Base-by-base conservation (phyloP, 148 eudicot species). In the Fallopia convolvulus region DNA sequence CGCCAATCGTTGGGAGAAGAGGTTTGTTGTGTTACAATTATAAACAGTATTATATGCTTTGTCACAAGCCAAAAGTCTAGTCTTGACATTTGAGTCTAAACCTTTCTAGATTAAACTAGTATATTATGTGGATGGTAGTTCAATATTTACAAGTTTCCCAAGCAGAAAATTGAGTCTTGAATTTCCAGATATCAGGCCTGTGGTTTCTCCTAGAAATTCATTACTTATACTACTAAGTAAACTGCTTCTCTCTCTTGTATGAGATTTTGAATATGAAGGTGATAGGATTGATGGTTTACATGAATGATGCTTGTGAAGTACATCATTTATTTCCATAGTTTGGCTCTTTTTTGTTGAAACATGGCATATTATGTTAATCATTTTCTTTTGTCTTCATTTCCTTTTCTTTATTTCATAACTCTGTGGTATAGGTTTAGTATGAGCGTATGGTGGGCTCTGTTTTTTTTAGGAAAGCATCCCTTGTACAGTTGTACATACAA, bases 1-100 rank as follows among this genome's bases (percentile, higher is more conserved):
- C 77, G 93, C 98, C 72, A 93, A 95, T 79, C 97, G 99, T 47
- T 95, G 99, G 99, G 99, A 95, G 86, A 95, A 93, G 83, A 93
- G 98, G 99, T 95, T 75, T 48, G 78, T 50, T 26, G 40, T 44
- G 39, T 7, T 33, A 7, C 47, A 47, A 15, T 72, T 1, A 33
- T 40, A 42, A 41, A 6, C 8, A 47, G 4, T 10, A 58, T 41
- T 10, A 3, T 20, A 6, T 60, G 20, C 18, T 40, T 40, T 30
- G 14, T 4, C 33, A 58, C 65, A 58, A 20, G 32, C 36, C 70
- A 23, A 61, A 58, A 61, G 4, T 18, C 6, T 26, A 48, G 33
- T 44, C 8, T 44, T 36, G 39, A 36, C 3, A 36, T 36, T 36
- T 36, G 39, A 36, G 39, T 36, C 39, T 1, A 36, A 36, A 36